Evolutionary conservation across 2,329 filamentous ascomycete species (phyloP), one percentile per base, ranked within the genome.

Genomic region (Diaporthe sp.): DNA sequence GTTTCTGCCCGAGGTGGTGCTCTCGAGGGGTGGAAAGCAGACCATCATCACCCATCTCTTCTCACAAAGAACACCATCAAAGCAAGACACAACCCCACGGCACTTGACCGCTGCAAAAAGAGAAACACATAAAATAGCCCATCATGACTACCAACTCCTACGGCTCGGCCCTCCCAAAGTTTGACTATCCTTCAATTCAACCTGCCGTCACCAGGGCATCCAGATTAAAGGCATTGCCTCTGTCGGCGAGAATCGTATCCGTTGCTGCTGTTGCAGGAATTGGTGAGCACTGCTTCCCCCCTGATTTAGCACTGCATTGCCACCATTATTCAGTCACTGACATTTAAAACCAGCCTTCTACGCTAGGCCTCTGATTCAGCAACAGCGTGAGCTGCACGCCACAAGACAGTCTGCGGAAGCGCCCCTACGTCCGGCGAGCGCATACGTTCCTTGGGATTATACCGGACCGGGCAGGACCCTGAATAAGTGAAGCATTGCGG

Each of bases 131-230:
- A 67, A 35, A 74, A 52, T 22, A 38, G 47, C 45, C 45, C 64
- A 68, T 54, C 33, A 76, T 76, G 74, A 76, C 74, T 50, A 76
- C 74, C 74, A 76, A 76, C 72, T 76, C 74, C 9, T 76, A 61
- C 67, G 74, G 74, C 50, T 73, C 71, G 13, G 67, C 74, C n/a
- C 74, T 76, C 52, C 74, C 74, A n/a, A 76, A 73, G 50, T 74
- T 76, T 45, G 74, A 74, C 58, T 76, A 74, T n/a, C 71, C 74
- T 25, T 67, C 74, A 6, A 74, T 76, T 15, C 71, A 74, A 52
- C 74, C 74, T 40, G 72, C 33, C 15, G 74, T 71, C 52, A 50
- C 30, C 19, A 74, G 47, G 67, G 72, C 74, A n/a, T 74, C 74
- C 57, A 60, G 72, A 5, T 35, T 76, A 55, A 64, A 68, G 25